Conservation (phyloP, 768 basidiomycete genomes). For the Leucocoprinus sp. region DNA sequence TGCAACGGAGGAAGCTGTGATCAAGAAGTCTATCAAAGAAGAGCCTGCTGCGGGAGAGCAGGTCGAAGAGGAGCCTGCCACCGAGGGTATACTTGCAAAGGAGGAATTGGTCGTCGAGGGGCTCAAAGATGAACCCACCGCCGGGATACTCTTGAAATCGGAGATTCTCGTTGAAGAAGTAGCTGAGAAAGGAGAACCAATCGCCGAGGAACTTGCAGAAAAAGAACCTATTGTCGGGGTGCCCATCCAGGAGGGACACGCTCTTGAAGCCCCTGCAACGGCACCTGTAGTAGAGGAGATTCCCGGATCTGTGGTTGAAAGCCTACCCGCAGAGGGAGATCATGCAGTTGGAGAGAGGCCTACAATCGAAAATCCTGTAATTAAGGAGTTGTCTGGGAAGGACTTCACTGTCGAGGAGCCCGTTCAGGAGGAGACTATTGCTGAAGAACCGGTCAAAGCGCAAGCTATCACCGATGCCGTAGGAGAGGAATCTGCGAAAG, state of each 20-base stretch:
- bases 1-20: too few species aligned
- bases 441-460: not conserved
- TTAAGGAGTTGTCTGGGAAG: too few species aligned
- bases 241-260: too few species aligned
- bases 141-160: too few species aligned
- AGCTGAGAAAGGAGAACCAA: not conserved
- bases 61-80: not conserved
- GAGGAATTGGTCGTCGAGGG: too few species aligned
- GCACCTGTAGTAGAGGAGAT: not conserved
- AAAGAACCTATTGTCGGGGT: too few species aligned
- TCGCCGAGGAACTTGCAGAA: not conserved
- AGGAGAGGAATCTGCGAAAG: not conserved
- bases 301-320: not conserved
- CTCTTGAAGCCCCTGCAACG: too few species aligned
- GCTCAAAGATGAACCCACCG: too few species aligned
- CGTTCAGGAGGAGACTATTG: not conserved
- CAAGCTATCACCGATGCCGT: not conserved
- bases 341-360: not conserved
- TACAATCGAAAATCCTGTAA: not conserved
- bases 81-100: too few species aligned
- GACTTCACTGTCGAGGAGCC: too few species aligned
- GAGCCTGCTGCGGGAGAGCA: too few species aligned
- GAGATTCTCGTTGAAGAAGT: not conserved
- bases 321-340: not conserved
- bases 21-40: too few species aligned